phyloP scores from a whole-genome alignment of 805 yeast genomes.

The Myxozyma udenii region DNA sequence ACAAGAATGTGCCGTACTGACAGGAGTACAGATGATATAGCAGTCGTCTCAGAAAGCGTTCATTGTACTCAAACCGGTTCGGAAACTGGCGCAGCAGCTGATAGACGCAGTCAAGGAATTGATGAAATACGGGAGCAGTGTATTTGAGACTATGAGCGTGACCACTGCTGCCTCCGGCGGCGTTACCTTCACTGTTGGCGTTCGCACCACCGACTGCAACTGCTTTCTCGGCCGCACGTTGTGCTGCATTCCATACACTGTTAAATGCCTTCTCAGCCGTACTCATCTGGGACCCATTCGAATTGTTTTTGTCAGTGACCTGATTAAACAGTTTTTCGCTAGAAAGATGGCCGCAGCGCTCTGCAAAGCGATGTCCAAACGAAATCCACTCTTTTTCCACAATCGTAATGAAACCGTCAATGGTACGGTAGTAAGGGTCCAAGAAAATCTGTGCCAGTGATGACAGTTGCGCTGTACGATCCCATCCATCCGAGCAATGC shows the following conservation, averaged over 20 bases:
- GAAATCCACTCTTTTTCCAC: constrained; percentile 95
- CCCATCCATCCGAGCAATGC: constrained; percentile 99
- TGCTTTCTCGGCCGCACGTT: constrained; percentile 23
- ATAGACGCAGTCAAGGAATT: constrained; percentile 84
- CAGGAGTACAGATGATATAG: constrained; percentile 88
- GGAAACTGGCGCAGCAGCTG: constrained; percentile 75
- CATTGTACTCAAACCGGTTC: constrained; percentile 75
- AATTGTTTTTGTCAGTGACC: constrained; percentile 20
- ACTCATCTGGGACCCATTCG: constrained; percentile 34
- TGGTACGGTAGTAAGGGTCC: constrained; percentile 85
- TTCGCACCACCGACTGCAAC: constrained; percentile 10
- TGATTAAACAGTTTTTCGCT: constrained; percentile 42
- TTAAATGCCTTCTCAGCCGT: constrained; percentile 47
- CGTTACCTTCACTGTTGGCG: constrained; percentile 10
- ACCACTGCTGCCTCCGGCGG: constrained; percentile 8
- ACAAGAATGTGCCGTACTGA: constrained; percentile 88
- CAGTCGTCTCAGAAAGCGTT: constrained; percentile 76
- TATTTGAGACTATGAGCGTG: constrained; percentile 42
- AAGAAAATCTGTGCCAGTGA: constrained; percentile 80
- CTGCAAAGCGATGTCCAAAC: constrained; percentile 87
- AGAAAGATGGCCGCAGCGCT: constrained; percentile 73
- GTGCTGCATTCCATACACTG: constrained; percentile 47
- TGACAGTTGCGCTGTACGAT: constrained; percentile 85
- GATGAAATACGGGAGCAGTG: constrained; percentile 91
- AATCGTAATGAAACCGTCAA: constrained; percentile 79